These are phyloP conservation scores for Tieghemostelium lacteum DNA, from an alignment of 78 protist genomes.

Conservation along the genomic window DNA sequence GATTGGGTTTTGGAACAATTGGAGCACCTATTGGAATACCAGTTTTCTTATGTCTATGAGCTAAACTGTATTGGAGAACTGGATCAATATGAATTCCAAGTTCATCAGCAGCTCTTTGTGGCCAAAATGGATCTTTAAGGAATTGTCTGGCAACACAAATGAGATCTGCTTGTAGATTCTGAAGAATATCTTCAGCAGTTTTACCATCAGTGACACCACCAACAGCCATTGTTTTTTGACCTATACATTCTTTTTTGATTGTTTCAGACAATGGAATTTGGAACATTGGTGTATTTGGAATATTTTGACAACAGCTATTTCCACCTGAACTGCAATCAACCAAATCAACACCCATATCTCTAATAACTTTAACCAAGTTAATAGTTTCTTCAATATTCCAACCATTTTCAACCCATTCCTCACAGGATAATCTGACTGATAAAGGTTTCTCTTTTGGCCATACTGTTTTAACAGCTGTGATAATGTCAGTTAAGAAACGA, in stretches of 20 bases:
- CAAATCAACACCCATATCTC: slow-evolving; percentile 40
- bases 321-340: slow-evolving; percentile 69
- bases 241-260: not conserved
- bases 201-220: slow-evolving; percentile 21
- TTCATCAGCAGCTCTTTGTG: slow-evolving; percentile 7
- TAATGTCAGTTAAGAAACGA: slow-evolving; percentile 72
- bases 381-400: slow-evolving; percentile 33
- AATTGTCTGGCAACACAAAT: slow-evolving; percentile 36
- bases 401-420: slow-evolving; percentile 64
- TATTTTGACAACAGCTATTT: not conserved
- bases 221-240: not conserved
- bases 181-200: slow-evolving; percentile 3
- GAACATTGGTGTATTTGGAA: slow-evolving; percentile 8
- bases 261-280: slow-evolving; percentile 33
- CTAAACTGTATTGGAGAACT: not conserved
- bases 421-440: slow-evolving; percentile 22
- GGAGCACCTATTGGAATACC: too few relatives aligned
- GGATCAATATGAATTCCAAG: not conserved
- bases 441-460: slow-evolving; percentile 32
- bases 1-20: too few relatives aligned
- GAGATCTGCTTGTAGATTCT: slow-evolving; percentile 6
- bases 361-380: not conserved
- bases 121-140: slow-evolving; percentile 41
- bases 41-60: not conserved
- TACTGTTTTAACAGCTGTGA: slow-evolving; percentile 20